Evolutionary conservation across 2,329 filamentous ascomycete genomes (phyloP).

Genomic region (Arthrobotrys sinensis): DNA sequence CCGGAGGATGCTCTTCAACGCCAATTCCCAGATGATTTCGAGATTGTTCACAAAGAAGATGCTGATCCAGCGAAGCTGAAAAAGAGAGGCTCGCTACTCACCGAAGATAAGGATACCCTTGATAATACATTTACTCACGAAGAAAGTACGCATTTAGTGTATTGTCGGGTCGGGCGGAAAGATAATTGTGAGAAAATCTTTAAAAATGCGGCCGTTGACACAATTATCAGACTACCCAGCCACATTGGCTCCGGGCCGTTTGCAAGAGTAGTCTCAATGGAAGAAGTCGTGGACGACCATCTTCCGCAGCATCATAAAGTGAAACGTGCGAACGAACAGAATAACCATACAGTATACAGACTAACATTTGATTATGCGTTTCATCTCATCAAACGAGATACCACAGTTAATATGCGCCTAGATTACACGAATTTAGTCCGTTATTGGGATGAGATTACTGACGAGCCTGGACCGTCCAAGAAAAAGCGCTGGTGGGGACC

Average conservation of each 20-base stretch:
- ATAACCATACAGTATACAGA: conserved; percentile 61
- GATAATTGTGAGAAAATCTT: conserved; percentile 62
- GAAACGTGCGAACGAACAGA: conserved; percentile 31
- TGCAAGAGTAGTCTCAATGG: conserved; percentile 62
- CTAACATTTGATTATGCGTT: conserved; percentile 69
- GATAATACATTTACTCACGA: conserved; percentile 65
- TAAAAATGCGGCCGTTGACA: conserved; percentile 46
- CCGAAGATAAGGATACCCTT: conserved; percentile 63
- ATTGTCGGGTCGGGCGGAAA: conserved; percentile 64
- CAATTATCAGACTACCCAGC: conserved; percentile 62
- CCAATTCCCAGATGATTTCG: conserved; percentile 62
- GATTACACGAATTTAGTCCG: conserved; percentile 67
- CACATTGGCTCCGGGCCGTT: conserved; percentile 62
- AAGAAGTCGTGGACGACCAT: conserved; percentile 40
- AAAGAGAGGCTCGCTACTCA: conserved; percentile 64
- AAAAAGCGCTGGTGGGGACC: conserved; percentile 10
- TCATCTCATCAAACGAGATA: conserved; percentile 65
- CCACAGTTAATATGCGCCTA: conserved; percentile 67
- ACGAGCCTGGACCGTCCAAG: conserved; percentile 56
- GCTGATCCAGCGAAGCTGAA: conserved; percentile 38
- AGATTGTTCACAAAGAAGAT: conserved; percentile 59
- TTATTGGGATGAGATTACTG: conserved; percentile 67
- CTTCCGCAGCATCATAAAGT: conserved; percentile 46
- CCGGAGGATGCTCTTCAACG: conserved; percentile 64
- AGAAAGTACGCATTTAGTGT: conserved; percentile 64